Evolutionary conservation across 23 red algal species (phyloP).

Genomic region (Rhodosorus marinus): DNA sequence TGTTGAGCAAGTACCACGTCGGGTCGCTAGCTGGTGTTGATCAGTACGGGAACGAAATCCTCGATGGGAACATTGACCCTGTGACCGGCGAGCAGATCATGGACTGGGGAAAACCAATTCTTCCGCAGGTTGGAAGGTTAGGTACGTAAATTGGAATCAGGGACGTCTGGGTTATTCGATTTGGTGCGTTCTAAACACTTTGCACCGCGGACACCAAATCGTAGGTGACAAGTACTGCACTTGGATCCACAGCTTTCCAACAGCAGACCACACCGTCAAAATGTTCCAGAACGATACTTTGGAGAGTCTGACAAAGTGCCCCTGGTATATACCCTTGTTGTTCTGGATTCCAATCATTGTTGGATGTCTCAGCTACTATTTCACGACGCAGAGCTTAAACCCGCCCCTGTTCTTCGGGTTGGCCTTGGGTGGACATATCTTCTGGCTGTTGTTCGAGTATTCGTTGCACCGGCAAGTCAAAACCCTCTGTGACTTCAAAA

Average conservation of each 20-base stretch:
- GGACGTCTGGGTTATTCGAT: no score
- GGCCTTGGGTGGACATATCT: constrained; percentile 16
- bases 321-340: constrained; percentile 89
- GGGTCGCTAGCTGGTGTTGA: constrained; percentile 20
- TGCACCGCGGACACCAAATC: no score
- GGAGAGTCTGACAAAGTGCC: constrained; percentile 81
- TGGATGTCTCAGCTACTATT: constrained; percentile 15
- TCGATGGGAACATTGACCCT: constrained; percentile 31
- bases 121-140: constrained; percentile 80
- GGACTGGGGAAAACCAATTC: constrained; percentile 60
- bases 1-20: constrained; percentile 52
- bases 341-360: constrained; percentile 73
- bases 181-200: no score
- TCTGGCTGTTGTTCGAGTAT: constrained; percentile 92
- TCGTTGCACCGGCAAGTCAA: constrained; percentile 65
- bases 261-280: constrained; percentile 69
- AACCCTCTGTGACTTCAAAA: no score
- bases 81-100: constrained; percentile 39
- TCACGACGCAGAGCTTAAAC: background rate
- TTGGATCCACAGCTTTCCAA: constrained; percentile 94
- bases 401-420: constrained; percentile 9
- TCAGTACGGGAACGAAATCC: background rate
- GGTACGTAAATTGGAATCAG: no score
- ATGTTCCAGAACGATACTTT: constrained; percentile 68
- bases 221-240: constrained; percentile 71